Conservation (phyloP, 208 protist genomes). For the Crithidia expoeki region DNA sequence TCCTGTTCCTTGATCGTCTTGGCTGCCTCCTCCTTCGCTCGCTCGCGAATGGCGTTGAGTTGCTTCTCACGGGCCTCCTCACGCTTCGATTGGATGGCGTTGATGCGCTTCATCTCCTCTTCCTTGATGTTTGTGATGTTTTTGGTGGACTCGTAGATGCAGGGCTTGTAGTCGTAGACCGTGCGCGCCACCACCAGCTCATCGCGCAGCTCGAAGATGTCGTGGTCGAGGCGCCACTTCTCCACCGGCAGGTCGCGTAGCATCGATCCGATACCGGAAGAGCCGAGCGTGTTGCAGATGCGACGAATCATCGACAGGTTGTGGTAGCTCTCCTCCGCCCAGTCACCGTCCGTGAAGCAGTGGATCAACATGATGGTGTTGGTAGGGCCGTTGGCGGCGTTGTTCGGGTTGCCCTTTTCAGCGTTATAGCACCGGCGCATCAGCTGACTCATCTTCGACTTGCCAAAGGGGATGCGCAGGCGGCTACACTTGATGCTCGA, state of each 20-base stretch:
- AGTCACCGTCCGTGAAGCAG: slow-evolving; percentile 76
- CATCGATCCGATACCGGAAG: slow-evolving; percentile 80
- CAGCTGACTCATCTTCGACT: slow-evolving; percentile 90
- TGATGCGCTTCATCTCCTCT: slow-evolving; percentile 86
- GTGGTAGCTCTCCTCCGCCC: slow-evolving; percentile 91
- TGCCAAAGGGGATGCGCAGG: slow-evolving; percentile 92
- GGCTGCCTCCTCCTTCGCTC: slow-evolving; percentile 75
- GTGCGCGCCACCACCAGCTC: slow-evolving; percentile 83
- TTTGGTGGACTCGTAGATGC: slow-evolving; percentile 86
- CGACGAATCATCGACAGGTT: slow-evolving; percentile 82
- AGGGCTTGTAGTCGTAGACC: slow-evolving; percentile 92
- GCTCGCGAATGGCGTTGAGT: slow-evolving; percentile 62
- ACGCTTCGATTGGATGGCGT: slow-evolving; percentile 75
- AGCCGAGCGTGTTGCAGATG: slow-evolving; percentile 82
- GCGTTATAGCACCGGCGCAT: slow-evolving; percentile 90
- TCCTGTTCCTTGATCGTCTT: slow-evolving; percentile 84
- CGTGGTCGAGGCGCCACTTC: slow-evolving; percentile 92
- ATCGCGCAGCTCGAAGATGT: slow-evolving; percentile 87
- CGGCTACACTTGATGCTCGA: slow-evolving; percentile 91
- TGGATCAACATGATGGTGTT: slow-evolving; percentile 83
- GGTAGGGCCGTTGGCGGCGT: slow-evolving; percentile 74
- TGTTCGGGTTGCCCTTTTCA: slow-evolving; percentile 84
- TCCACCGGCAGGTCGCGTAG: slow-evolving; percentile 89
- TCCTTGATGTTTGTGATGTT: slow-evolving; percentile 87
- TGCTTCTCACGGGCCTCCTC: slow-evolving; percentile 81